phyloP scores from a whole-genome alignment of 2,329 filamentous ascomycete species.

The Clarireedia monteithiana region DNA sequence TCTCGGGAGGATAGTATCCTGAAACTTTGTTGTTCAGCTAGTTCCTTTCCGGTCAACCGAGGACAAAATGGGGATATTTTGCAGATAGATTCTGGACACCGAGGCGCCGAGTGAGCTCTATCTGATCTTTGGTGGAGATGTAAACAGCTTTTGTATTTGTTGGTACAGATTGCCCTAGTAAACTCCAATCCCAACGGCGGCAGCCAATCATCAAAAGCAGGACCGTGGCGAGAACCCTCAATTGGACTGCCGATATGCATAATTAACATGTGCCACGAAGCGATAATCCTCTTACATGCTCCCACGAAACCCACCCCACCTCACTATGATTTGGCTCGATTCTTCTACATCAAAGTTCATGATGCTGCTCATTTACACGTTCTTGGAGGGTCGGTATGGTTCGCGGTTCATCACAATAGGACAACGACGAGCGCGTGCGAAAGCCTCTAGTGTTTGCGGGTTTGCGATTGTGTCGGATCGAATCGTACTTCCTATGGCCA shows the following conservation, averaged over 20 bases:
- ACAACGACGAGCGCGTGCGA: constrained; percentile 63
- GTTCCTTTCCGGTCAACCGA: too few relatives aligned
- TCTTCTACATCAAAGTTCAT: neutral
- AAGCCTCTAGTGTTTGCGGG: constrained; percentile 66
- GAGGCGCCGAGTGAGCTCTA: neutral
- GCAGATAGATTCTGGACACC: too few relatives aligned
- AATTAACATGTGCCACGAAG: neutral
- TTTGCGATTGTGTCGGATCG: constrained; percentile 69
- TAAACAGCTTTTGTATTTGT: neutral
- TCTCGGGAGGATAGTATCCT: too few relatives aligned
- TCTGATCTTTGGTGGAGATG: neutral
- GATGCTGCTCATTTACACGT: neutral
- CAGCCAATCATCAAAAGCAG: constrained; percentile 2
- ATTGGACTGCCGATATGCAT: neutral
- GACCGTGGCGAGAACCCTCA: neutral
- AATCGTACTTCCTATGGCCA: constrained; percentile 96
- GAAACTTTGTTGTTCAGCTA: too few relatives aligned
- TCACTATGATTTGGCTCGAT: neutral
- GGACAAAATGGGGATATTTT: too few relatives aligned
- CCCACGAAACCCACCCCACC: too few relatives aligned
- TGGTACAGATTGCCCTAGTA: constrained; percentile 1
- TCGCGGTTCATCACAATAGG: constrained; percentile 55
- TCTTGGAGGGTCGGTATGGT: constrained; percentile 12
- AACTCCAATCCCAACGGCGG: constrained; percentile 3
- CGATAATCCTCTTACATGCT: too few relatives aligned